Conservation (phyloP, 768 basidiomycete species). For the Leccinum uliginosum region DNA sequence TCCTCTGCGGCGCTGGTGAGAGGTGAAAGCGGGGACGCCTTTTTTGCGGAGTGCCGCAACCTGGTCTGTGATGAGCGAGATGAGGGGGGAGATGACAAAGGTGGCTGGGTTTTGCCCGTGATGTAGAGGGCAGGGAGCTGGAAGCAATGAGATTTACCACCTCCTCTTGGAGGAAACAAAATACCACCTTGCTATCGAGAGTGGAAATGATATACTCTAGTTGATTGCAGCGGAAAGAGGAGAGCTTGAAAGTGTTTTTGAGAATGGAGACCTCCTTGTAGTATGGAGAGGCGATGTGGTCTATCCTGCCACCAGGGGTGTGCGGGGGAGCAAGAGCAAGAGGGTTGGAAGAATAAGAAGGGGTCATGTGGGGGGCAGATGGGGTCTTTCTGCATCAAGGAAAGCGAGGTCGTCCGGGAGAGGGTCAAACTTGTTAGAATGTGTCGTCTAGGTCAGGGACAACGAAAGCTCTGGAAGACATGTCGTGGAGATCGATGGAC, state of each 20-base stretch:
- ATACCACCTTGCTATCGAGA: conserved; percentile 80
- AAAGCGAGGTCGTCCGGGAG: conserved; percentile 16
- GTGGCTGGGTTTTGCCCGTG: conserved; percentile 68
- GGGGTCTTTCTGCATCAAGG: conserved; percentile 7
- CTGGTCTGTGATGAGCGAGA: conserved; percentile 89
- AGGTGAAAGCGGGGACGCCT: conserved; percentile 63
- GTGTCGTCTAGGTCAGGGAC: conserved; percentile 42
- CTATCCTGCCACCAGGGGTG: conserved; percentile 14
- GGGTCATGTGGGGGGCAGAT: conserved; percentile 3
- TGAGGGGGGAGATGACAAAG: conserved; percentile 84
- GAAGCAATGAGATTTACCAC: conserved; percentile 85
- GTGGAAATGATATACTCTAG: conserved; percentile 80
- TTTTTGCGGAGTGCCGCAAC: conserved; percentile 61
- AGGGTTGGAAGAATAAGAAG: conserved; percentile 5
- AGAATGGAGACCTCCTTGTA: conserved; percentile 30
- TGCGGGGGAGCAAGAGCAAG: background rate
- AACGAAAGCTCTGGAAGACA: conserved; percentile 14
- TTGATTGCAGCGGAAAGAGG: conserved; percentile 76
- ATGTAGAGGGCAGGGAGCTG: conserved; percentile 86
- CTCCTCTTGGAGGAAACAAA: conserved; percentile 95
- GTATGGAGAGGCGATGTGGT: conserved; percentile 31
- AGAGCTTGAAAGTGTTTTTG: conserved; percentile 51
- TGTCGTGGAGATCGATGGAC: conserved; percentile 12
- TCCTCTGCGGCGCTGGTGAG: conserved; percentile 56
- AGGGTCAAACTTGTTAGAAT: conserved; percentile 43